Evolutionary conservation across 805 yeast genomes (phyloP).

Genomic region (Spathaspora sp.): DNA sequence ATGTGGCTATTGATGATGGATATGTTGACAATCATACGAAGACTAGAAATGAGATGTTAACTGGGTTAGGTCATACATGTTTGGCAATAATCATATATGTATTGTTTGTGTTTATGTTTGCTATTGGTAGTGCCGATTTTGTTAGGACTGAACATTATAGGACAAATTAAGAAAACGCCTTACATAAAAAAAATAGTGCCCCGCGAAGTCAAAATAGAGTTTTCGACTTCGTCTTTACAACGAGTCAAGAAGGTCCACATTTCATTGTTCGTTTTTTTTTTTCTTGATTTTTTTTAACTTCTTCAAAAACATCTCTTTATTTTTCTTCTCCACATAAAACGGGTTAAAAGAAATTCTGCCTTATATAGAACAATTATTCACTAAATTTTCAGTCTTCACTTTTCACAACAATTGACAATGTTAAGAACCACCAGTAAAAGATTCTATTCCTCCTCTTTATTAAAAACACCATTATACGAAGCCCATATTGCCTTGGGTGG

Average conservation of each 20-base stretch:
- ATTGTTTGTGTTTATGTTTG: constrained; percentile 2
- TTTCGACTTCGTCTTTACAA: not conserved
- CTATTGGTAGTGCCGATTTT: not conserved
- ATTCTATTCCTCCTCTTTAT: constrained; percentile 28
- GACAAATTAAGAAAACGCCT: not conserved
- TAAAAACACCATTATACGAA: constrained; percentile 77
- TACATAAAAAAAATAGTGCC: not conserved
- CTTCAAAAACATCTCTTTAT: not conserved
- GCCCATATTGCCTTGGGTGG: constrained; percentile 78
- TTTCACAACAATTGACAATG: constrained; percentile 3
- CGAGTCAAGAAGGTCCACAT: not conserved
- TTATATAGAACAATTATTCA: not conserved
- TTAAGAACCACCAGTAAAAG: constrained; percentile 12
- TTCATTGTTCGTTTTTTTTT: too few relatives aligned
- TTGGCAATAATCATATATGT: constrained; percentile 8
- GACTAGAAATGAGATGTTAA: constrained; percentile 3
- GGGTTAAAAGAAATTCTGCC: not conserved
- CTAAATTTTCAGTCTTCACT: not conserved
- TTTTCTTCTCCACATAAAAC: constrained; percentile 2
- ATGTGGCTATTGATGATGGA: not conserved
- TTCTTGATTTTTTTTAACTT: not conserved
- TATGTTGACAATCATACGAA: constrained; percentile 6
- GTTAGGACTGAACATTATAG: not conserved
- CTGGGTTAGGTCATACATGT: constrained; percentile 7
- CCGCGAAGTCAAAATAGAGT: not conserved